Evolutionary conservation across 352 stramenopile species (phyloP), one percentile per base, ranked within the genome.

Genomic region (Pythium dissimile): DNA sequence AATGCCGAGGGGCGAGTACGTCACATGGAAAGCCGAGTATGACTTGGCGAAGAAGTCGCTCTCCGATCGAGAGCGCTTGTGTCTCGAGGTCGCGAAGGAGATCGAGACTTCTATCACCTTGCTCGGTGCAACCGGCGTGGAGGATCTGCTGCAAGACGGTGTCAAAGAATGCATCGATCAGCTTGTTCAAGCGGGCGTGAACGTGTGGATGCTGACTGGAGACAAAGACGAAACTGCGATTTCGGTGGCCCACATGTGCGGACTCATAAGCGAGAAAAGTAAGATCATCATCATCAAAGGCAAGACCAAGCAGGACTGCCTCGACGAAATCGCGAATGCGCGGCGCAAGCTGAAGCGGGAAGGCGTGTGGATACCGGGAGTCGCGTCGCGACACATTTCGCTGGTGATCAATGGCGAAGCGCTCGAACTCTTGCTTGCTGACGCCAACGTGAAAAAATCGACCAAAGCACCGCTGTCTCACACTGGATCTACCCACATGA

Each of bases 141-240:
- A 99, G 80, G 97, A 99, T 67, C 75, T 97, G 54, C 76, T 99
- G 4, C 96, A 99, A 71, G 89, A 98, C 35, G 94, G 95, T 13
- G 97, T 99, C 1, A 84, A 88, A 32, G 90, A 99, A 53, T 98
- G 94, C 28, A 98, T 99, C 66, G 75, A 95, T 6, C 95, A 96
- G 16, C 75, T 99, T 5, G 89, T 75, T 12, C 88, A 97, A 16
- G 97, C 96, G 31, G 96, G 96, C 0, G 98, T 99, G 37, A 99
- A 99, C 60, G 88, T 99, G 21, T 99, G 97, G 97, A 98, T 99
- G 67, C 84, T 99, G 7, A 99, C 97, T 16, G 97, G 97, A 13
- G 97, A 99, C 64, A 99, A 99, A 67, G 86, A 98, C 44, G 97
- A 99, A 68, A 99, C 97, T 3, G 97, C 97, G 2, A 98, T 99